Evolutionary conservation across 192 early-diverging fungal species (phyloP), one percentile per base, ranked within the genome.

Genomic region (Coemansia sp.): DNA sequence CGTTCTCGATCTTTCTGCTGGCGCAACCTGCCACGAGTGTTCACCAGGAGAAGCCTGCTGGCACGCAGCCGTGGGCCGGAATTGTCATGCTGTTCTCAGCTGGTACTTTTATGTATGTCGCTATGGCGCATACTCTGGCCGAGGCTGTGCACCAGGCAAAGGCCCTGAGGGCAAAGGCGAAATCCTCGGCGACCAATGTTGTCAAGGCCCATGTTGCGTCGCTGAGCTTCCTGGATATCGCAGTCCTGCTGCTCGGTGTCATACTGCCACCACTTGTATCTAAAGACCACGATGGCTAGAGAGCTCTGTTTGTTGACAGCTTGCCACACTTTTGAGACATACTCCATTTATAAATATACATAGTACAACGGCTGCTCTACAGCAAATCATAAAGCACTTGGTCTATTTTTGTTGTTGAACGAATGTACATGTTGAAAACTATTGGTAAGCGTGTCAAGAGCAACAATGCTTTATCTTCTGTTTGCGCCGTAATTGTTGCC

Each of bases 41-140:
- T 9, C 29, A 34, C 26, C 52, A 34, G 18, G 29, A 35, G 29
- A 53, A 53, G 29, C 29, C 26, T 88, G 79, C 74, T 77, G 67
- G 87, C 84, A 76, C 92, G 86, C 86, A 95, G 90, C 35, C 93
- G 87, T 36, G 83, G 92, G 42, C 81, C 85, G 76, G 76, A 1
- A 67, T 68, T 15, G 48, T 80, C 3, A 84, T 98, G 17, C 63
- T 98, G 36, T 98, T 95, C 62, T 95, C 93, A 9, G 96, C 93
- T 0, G 89, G 90, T 14, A 90, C 88, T 0, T 92, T 98, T 66
- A 71, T 96, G 22, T 98, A 98, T 64, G 95, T 96, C 5, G 92
- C 95, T 0, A 93, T 93, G 72, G 77, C 88, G n/a, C 90, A 91
- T 57, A 86, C 89, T 8, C 65, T 91, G 59, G 83, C 88, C 0